phyloP scores from a whole-genome alignment of 257 asterid species.

The Solanum chiquidenum region DNA sequence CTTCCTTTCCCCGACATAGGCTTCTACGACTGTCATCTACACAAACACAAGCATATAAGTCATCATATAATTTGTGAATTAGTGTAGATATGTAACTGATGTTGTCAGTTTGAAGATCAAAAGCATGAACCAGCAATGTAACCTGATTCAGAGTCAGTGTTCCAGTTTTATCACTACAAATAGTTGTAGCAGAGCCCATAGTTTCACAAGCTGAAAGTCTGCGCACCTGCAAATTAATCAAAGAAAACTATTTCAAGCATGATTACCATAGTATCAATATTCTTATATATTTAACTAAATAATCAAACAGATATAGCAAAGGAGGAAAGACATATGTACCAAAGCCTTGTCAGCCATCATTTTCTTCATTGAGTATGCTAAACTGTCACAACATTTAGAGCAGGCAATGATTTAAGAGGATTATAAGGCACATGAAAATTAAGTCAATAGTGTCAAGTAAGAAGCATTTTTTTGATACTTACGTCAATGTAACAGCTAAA shows the following conservation, averaged over 20 bases:
- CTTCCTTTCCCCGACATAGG: slow-evolving; percentile 53
- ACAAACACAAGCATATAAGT: not conserved
- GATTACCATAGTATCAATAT: not conserved
- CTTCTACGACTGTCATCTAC: slow-evolving; percentile 94
- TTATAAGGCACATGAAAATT: not conserved
- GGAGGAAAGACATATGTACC: slow-evolving; percentile 25
- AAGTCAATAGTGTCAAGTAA: not conserved
- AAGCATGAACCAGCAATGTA: not conserved
- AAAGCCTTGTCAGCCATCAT: slow-evolving; percentile 99
- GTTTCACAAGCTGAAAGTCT: slow-evolving; percentile 99
- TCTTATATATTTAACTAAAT: not conserved
- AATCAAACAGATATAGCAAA: not conserved
- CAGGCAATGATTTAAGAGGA: slow-evolving; percentile 4
- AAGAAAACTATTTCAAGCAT: not conserved
- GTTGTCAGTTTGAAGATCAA: slow-evolving; percentile 4
- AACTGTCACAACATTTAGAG: slow-evolving; percentile 35
- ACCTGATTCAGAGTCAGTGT: slow-evolving; percentile 94
- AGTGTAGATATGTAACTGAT: not conserved
- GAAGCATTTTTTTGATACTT: slow-evolving; percentile 17
- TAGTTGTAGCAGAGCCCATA: slow-evolving; percentile 97
- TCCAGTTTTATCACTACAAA: slow-evolving; percentile 97
- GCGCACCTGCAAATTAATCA: slow-evolving; percentile 55
- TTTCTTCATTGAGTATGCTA: slow-evolving; percentile 98
- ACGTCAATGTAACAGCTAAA: slow-evolving; percentile 95
- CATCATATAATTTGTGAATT: slow-evolving; percentile 1